These are phyloP conservation scores for Acacia acuminata DNA, from an alignment of 306 rosid species.

Conservation along the genomic window DNA sequence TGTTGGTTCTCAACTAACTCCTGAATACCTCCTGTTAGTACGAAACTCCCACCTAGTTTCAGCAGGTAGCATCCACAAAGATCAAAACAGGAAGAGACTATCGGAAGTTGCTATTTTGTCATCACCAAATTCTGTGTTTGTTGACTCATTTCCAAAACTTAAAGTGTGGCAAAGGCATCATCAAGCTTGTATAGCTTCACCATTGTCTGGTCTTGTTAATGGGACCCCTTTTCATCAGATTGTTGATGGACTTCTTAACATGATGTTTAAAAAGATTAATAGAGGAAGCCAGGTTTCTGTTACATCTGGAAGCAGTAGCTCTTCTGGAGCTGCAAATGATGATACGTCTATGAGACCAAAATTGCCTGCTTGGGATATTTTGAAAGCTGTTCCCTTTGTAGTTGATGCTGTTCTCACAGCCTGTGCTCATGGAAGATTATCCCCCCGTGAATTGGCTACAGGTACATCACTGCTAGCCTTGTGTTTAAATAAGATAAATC, in stretches of 20 bases:
- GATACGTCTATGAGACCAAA: conserved; percentile 70
- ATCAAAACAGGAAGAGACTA: conserved; percentile 64
- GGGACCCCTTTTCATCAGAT: conserved; percentile 88
- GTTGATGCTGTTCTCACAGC: conserved; percentile 96
- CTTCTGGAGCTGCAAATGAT: conserved; percentile 76
- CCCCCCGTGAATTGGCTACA: conserved; percentile 96
- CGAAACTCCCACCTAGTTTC: conserved; percentile 69
- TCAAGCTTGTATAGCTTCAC: conserved; percentile 93
- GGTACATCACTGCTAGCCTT: conserved; percentile 44
- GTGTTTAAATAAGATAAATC: not conserved
- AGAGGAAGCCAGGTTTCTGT: conserved; percentile 60
- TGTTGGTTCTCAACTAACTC: conserved; percentile 87
- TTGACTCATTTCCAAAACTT: conserved; percentile 89
- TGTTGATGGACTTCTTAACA: conserved; percentile 82
- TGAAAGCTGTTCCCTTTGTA: conserved; percentile 92
- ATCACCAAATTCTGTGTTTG: conserved; percentile 62
- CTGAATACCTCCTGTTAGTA: conserved; percentile 81
- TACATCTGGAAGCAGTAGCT: conserved; percentile 80
- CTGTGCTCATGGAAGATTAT: conserved; percentile 90
- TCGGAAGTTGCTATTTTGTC: conserved; percentile 66
- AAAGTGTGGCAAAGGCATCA: conserved; percentile 93
- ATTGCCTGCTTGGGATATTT: conserved; percentile 98
- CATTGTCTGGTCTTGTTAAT: conserved; percentile 78
- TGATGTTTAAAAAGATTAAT: conserved; percentile 77
- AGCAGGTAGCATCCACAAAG: conserved; percentile 57